A percentile compares a stretch with the other conserved stretches of the same genome.
Evolutionary conservation across 2,329 filamentous ascomycete species (phyloP).

Genomic region (Arthroderma uncinatum): DNA sequence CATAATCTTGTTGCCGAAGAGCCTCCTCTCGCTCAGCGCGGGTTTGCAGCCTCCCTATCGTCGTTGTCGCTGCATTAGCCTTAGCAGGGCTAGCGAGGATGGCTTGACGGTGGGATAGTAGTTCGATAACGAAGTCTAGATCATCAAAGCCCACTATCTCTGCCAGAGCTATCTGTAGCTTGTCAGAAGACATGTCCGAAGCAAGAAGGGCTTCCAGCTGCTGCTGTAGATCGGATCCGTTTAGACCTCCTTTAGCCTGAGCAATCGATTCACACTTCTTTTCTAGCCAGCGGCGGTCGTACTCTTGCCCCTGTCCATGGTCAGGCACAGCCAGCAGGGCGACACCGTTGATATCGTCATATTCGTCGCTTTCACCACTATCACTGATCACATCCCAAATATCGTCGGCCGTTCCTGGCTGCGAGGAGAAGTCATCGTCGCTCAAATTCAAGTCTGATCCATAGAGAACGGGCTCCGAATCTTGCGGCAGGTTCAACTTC

Average conservation of each 20-base stretch:
- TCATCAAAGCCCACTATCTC: constrained; percentile 91
- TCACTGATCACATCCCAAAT: constrained; percentile 89
- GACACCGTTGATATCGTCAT: constrained; percentile 43
- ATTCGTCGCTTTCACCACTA: constrained; percentile 54
- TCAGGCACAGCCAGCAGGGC: constrained; percentile 16
- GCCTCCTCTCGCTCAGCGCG: constrained; percentile 67
- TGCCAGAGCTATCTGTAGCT: constrained; percentile 79
- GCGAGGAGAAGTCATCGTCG: constrained; percentile 52
- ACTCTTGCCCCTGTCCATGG: constrained; percentile 23
- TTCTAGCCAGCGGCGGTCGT: constrained; percentile 59
- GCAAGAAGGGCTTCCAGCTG: constrained; percentile 66
- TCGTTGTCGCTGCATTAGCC: constrained; percentile 23
- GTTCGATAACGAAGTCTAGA: constrained; percentile 80
- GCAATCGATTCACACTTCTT: constrained; percentile 58
- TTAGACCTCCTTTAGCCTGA: constrained; percentile 52
- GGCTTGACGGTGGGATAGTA: constrained; percentile 66
- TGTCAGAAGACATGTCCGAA: constrained; percentile 62
- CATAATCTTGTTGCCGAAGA: constrained; percentile 61
- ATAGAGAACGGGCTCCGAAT: constrained; percentile 38
- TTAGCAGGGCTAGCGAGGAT: constrained; percentile 38
- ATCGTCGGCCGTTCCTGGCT: constrained; percentile 54
- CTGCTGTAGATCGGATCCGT: constrained; percentile 58
- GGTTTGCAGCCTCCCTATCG: constrained; percentile 53
- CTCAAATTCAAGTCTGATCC: constrained; percentile 50
- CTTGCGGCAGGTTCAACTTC: constrained; percentile 50